phyloP scores from a whole-genome alignment of 1,284 basidiomycete genomes.

The Sutorius eximius region DNA sequence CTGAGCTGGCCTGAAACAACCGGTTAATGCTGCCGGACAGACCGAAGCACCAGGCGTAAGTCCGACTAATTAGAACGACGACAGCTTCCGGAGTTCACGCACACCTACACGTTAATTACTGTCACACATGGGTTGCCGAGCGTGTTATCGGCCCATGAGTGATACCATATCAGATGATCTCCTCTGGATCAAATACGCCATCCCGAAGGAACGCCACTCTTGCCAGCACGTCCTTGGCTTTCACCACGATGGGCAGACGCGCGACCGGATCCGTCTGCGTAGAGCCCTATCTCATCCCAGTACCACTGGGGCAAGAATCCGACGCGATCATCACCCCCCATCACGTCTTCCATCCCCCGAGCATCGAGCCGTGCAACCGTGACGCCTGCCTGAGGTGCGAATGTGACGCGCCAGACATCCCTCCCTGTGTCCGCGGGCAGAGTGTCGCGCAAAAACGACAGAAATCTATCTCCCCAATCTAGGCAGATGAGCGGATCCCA shows the following conservation, averaged over 20 bases:
- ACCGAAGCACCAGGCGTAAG: conserved; percentile 24
- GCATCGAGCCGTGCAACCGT: conserved; percentile 45
- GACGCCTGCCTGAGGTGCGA: conserved; percentile 56
- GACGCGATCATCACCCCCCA: conserved; percentile 63
- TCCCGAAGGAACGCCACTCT: conserved; percentile 13
- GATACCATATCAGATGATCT: conserved; percentile 22
- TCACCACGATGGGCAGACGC: conserved; percentile 8
- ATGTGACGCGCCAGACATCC: conserved; percentile 67
- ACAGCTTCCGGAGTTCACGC: conserved; percentile 25
- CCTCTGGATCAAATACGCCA: conserved; percentile 25
- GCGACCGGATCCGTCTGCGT: conserved; percentile 3
- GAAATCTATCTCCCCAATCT: conserved; percentile 67
- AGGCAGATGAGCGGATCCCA: conserved; percentile 82
- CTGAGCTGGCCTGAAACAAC: conserved; percentile 17
- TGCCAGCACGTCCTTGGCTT: background rate
- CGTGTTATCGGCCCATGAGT: conserved; percentile 14
- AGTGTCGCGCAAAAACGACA: conserved; percentile 54
- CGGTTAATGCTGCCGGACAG: conserved; percentile 11
- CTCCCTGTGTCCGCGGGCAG: conserved; percentile 26
- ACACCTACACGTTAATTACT: conserved; percentile 20
- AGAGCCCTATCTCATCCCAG: conserved; percentile 46
- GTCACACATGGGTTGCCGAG: conserved; percentile 3
- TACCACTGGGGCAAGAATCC: conserved; percentile 76
- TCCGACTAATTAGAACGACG: conserved; percentile 25
- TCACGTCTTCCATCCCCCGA: conserved; percentile 55